These are phyloP conservation scores for Piromyces finnis DNA, from an alignment of 192 early-diverging fungal genomes.

Conservation along the genomic window DNA sequence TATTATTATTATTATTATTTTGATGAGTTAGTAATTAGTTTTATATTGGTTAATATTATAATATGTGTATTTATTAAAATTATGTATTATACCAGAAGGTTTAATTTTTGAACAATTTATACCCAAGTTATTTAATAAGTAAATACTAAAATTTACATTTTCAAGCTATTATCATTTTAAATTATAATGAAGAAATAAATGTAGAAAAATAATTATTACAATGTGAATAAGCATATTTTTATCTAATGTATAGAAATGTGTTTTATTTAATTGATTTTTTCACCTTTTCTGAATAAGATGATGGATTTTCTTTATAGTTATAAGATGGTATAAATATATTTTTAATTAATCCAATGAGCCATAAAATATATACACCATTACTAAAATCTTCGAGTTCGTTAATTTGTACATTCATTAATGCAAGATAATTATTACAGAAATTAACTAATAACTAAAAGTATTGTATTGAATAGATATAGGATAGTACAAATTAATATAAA, in stretches of 20 bases:
- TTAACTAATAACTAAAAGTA: neutral
- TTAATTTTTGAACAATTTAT: neutral
- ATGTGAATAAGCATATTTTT: too few relatives aligned
- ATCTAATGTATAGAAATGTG: too few relatives aligned
- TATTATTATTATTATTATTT: too few relatives aligned
- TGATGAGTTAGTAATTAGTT: too few relatives aligned
- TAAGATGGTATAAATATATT: neutral
- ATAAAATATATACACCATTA: neutral
- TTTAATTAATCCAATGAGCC: neutral
- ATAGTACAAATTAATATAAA: too few relatives aligned
- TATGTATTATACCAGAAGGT: neutral
- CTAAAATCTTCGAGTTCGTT: neutral
- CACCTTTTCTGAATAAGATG: neutral
- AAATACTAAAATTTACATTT: neutral
- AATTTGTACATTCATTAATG: neutral
- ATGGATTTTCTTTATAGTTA: neutral
- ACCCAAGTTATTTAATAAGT: neutral
- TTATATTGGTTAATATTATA: too few relatives aligned
- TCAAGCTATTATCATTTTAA: too few relatives aligned
- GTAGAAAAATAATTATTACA: too few relatives aligned
- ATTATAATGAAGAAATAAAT: too few relatives aligned
- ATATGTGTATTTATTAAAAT: too few relatives aligned
- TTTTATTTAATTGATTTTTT: neutral
- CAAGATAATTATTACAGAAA: neutral
- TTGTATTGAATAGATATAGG: too few relatives aligned